phyloP scores from a whole-genome alignment of 1,284 basidiomycete species.

The Papiliotrema terrestris region DNA sequence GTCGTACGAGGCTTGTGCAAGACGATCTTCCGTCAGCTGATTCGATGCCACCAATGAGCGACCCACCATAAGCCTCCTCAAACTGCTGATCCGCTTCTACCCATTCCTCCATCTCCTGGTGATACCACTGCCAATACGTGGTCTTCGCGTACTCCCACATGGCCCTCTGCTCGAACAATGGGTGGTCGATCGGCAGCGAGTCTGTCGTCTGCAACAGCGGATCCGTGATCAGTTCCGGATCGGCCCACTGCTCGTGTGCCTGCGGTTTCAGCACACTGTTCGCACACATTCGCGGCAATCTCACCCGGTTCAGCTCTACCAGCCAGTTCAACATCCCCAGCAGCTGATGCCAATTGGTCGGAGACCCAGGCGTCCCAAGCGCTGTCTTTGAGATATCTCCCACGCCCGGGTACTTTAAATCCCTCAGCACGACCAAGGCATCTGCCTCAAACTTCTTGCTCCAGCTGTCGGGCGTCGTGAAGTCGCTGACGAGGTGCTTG shows the following conservation, averaged over 20 bases:
- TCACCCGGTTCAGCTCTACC: slow-evolving; percentile 68
- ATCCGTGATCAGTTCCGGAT: slow-evolving; percentile 67
- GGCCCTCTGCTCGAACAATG: slow-evolving; percentile 60
- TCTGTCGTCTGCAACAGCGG: slow-evolving; percentile 53
- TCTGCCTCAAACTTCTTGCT: slow-evolving; percentile 71
- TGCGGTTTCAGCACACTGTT: slow-evolving; percentile 10
- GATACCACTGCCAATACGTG: slow-evolving; percentile 65
- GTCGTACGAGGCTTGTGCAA: slow-evolving; percentile 27
- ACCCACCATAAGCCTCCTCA: slow-evolving; percentile 66
- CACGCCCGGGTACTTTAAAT: slow-evolving; percentile 70
- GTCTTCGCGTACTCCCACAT: slow-evolving; percentile 69
- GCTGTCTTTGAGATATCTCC: slow-evolving; percentile 72
- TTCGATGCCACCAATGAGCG: not conserved
- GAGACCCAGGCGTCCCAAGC: slow-evolving; percentile 75
- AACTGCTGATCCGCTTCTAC: slow-evolving; percentile 64
- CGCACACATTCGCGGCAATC: slow-evolving; percentile 3
- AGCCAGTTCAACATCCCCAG: slow-evolving; percentile 84
- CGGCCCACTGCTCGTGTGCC: slow-evolving; percentile 56
- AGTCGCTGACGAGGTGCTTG: slow-evolving; percentile 63
- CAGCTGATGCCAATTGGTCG: slow-evolving; percentile 76
- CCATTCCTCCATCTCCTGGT: slow-evolving; percentile 68
- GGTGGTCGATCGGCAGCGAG: slow-evolving; percentile 38
- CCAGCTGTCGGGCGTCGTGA: slow-evolving; percentile 61
- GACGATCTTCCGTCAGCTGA: slow-evolving; percentile 22
- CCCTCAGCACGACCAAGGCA: slow-evolving; percentile 63